Conservation (phyloP, 2,329 filamentous ascomycete species). For the Rhynchosporium secalis region DNA sequence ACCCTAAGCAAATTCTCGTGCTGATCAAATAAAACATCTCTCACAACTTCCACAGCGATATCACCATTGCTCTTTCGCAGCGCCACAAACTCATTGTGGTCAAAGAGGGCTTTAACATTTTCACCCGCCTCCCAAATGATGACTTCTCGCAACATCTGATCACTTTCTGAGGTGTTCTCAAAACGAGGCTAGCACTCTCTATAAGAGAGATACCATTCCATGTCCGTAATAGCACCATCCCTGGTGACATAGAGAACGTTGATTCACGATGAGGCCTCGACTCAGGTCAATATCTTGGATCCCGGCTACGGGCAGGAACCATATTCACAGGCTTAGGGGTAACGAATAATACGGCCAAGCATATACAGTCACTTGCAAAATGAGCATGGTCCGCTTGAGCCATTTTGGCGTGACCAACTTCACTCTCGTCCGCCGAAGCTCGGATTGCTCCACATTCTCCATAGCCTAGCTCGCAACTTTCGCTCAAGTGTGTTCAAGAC, state of each 20-base stretch:
- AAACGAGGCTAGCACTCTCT: not conserved
- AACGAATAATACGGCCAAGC: too few relatives aligned
- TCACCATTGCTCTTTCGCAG: not conserved
- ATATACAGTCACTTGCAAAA: too few relatives aligned
- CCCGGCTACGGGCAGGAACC: not conserved
- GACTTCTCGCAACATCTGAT: not conserved
- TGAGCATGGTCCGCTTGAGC: too few relatives aligned
- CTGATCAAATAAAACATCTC: not conserved
- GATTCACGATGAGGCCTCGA: constrained; percentile 8
- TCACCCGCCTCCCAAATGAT: not conserved
- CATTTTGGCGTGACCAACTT: too few relatives aligned
- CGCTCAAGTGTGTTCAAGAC: too few relatives aligned
- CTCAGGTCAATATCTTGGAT: constrained; percentile 6
- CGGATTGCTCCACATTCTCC: too few relatives aligned
- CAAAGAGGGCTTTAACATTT: not conserved
- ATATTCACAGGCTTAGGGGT: too few relatives aligned
- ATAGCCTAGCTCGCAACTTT: too few relatives aligned
- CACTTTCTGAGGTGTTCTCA: not conserved
- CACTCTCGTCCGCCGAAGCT: too few relatives aligned
- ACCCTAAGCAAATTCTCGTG: too few relatives aligned
- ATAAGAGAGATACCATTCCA: not conserved
- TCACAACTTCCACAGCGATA: not conserved
- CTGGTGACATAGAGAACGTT: constrained; percentile 3
- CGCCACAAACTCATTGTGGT: constrained; percentile 2
- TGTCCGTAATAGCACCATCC: not conserved